Base-by-base conservation (phyloP, 768 basidiomycete genomes). In the Rhodotorula paludigena region DNA sequence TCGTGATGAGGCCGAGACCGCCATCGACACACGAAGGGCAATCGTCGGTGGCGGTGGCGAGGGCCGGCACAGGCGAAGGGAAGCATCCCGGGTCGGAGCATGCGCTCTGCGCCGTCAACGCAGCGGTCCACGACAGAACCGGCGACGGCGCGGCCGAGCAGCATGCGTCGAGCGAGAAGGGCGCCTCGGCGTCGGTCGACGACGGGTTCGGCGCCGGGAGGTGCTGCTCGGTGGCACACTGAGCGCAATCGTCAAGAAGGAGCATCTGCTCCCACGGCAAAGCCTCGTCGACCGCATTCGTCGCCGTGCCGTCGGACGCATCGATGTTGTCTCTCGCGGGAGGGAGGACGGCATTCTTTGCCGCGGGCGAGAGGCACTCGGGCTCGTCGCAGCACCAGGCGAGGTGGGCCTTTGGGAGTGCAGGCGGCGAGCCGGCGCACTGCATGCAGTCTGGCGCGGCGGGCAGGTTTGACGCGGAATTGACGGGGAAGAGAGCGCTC, bases 371-470 rank as follows among this genome's bases (percentile, higher is more conserved):
- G 25, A 57, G 32, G 51, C 66, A 68, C 3, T 30, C 45, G 21
- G 47, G 52, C n/a, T 63, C 67, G 57, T 68, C 67, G 67, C 67
- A 68, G 33, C 67, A 68, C 57, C 63, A 68, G 1, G 61, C 67
- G 36, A 64, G 53, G 48, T 64, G 61, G 9, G 45, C 33, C 28
- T 47, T 60, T 5, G 39, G 20, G 23, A 44, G 11, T 14, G 41
- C 41, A 21, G 23, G 35, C 23, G 33, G 10, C 32, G 14, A 47
- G 25, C 16, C 60, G 44, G 38, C 44, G 33, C 65, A 60, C 16
- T 49, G 36, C 8, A 28, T 20, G 33, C 59, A 60, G 38, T 66
- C 54, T 30, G 10, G 16, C 44, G 44, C 44, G 8, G 44, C 44
- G 16, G 15, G 16, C 44, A 15, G 15, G 8, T 8, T 23, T 45